Conservation (phyloP, 2,329 filamentous ascomycete species). For the Bipolaris bicolor region DNA sequence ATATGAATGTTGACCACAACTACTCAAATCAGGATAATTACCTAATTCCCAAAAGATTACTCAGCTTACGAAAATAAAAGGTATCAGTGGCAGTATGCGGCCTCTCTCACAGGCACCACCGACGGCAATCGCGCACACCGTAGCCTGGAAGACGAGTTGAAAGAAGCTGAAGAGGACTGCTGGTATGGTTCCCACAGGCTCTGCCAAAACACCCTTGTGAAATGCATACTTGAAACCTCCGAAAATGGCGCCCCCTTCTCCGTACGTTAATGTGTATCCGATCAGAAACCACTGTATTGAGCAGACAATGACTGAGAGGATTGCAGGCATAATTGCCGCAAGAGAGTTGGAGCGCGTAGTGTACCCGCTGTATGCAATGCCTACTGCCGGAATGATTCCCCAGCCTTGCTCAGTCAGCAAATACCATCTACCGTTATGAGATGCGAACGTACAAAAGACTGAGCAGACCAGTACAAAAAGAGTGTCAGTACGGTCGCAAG, state of each 20-base stretch:
- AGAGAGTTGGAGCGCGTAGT: constrained; percentile 57
- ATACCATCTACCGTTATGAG: background rate
- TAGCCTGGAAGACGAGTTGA: constrained; percentile 58
- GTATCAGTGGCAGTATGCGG: constrained; percentile 54
- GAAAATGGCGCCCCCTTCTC: constrained; percentile 54
- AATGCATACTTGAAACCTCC: constrained; percentile 56
- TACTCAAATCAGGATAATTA: constrained; percentile 18
- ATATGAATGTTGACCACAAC: constrained; percentile 59
- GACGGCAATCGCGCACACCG: constrained; percentile 59
- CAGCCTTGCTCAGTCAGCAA: constrained; percentile 43
- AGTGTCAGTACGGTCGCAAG: constrained; percentile 60
- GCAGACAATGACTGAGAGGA: constrained; percentile 57
- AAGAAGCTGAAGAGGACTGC: constrained; percentile 60
- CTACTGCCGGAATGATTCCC: constrained; percentile 60
- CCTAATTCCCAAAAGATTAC: background rate
- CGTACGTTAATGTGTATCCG: constrained; percentile 58
- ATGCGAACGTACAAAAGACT: constrained; percentile 51
- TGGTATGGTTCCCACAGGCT: constrained; percentile 58
- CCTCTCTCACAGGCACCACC: constrained; percentile 58
- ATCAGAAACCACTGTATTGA: constrained; percentile 59
- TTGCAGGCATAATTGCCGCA: constrained; percentile 56
- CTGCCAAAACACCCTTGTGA: constrained; percentile 54
- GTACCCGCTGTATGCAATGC: constrained; percentile 59
- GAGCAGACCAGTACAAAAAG: constrained; percentile 59
- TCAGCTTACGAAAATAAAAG: constrained; percentile 53